Conservation (phyloP, 441 rosid genomes). For the Gossypium gossypioides region DNA sequence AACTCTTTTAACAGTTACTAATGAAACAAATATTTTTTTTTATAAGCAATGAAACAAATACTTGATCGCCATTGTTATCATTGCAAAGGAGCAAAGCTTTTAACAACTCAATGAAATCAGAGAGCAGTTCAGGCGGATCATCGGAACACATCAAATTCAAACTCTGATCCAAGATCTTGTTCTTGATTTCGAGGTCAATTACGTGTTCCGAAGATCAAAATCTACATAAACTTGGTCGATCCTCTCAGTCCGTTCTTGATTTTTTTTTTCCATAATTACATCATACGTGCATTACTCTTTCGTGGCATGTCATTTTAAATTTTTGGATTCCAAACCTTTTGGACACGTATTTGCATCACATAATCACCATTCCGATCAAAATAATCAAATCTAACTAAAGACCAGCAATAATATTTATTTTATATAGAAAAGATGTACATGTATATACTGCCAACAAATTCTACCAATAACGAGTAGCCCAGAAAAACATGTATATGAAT, state of each 20-base stretch:
- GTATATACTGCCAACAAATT: background rate
- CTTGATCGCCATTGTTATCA: slow-evolving; percentile 15
- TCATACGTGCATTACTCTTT: too few species aligned
- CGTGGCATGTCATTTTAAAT: too few species aligned
- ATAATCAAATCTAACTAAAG: background rate
- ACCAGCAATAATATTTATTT: background rate
- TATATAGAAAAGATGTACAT: background rate
- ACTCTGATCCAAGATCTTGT: slow-evolving; percentile 35
- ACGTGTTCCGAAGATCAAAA: slow-evolving; percentile 17
- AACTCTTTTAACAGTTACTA: too few species aligned
- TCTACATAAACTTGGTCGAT: slow-evolving; percentile 20
- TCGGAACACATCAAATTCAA: slow-evolving; percentile 50
- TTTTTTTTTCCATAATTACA: too few species aligned
- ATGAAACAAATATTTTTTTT: too few species aligned
- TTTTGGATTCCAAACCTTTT: too few species aligned
- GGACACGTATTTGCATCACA: too few species aligned
- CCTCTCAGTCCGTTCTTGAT: too few species aligned
- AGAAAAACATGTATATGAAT: background rate
- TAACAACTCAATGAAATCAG: slow-evolving; percentile 49
- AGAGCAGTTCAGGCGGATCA: slow-evolving; percentile 57
- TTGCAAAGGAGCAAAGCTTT: slow-evolving; percentile 40
- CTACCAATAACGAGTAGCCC: background rate
- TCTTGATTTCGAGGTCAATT: background rate
- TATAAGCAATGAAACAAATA: background rate
- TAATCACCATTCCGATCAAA: background rate